Evolutionary conservation across 2,329 filamentous ascomycete species (phyloP).

Genomic region (Aspergillus arachidicola): DNA sequence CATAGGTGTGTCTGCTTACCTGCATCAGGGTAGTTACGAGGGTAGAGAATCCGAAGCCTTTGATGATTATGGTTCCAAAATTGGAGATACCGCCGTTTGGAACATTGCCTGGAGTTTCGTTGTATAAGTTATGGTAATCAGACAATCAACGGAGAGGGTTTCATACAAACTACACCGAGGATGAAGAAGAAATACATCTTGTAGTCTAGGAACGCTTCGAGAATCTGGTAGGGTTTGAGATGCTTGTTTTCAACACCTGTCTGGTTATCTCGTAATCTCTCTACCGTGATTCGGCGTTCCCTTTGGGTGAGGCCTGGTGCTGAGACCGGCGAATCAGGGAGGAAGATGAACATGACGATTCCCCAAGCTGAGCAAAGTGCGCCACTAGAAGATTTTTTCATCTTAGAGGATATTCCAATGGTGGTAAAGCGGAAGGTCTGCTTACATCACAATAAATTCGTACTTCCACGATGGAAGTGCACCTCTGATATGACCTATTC

Average conservation of each 20-base stretch:
- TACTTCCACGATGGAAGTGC: slow-evolving; percentile 65
- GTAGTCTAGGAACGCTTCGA: slow-evolving; percentile 60
- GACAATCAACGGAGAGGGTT: background rate
- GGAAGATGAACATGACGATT: slow-evolving; percentile 58
- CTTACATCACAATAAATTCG: slow-evolving; percentile 66
- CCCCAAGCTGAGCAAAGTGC: slow-evolving; percentile 63
- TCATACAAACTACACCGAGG: slow-evolving; percentile 49
- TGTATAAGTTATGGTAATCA: background rate
- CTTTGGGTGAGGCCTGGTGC: slow-evolving; percentile 54
- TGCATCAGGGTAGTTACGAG: slow-evolving; percentile 58
- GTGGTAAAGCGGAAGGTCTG: background rate
- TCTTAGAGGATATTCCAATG: slow-evolving; percentile 4
- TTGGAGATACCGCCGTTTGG: slow-evolving; percentile 62
- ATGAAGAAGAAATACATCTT: slow-evolving; percentile 62
- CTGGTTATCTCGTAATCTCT: slow-evolving; percentile 59
- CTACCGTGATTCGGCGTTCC: slow-evolving; percentile 59
- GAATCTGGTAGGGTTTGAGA: slow-evolving; percentile 58
- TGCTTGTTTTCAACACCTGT: slow-evolving; percentile 61
- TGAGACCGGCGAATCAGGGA: slow-evolving; percentile 61
- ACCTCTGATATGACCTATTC: slow-evolving; percentile 62
- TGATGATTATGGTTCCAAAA: slow-evolving; percentile 62
- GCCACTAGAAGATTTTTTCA: slow-evolving; percentile 28
- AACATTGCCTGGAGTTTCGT: slow-evolving; percentile 42
- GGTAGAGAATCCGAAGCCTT: slow-evolving; percentile 59
- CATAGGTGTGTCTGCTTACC: slow-evolving; percentile 21